These are phyloP conservation scores for Pseudogymnoascus sp. DNA, from an alignment of 2,329 filamentous ascomycete genomes.

Conservation along the genomic window DNA sequence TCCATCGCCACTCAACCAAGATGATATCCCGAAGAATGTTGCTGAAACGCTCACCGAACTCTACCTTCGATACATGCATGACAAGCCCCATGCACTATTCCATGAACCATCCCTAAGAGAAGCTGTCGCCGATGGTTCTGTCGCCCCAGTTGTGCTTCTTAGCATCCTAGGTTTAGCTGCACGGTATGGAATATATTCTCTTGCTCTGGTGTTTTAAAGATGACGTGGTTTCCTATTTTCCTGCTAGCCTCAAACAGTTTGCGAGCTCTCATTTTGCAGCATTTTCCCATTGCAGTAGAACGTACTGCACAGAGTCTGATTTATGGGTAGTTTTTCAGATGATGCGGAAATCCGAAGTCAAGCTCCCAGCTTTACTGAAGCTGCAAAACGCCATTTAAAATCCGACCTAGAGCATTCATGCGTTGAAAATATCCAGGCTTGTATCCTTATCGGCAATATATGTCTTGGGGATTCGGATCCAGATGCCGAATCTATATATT, in stretches of 20 bases:
- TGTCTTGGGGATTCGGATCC: slow-evolving; percentile 23
- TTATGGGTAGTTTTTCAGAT: slow-evolving; percentile 11
- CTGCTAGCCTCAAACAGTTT: not conserved
- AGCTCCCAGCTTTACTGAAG: slow-evolving; percentile 12
- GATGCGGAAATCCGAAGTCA: slow-evolving; percentile 5
- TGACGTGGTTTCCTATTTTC: not conserved
- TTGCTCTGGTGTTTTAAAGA: not conserved
- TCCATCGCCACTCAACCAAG: not conserved
- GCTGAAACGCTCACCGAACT: slow-evolving; percentile 21
- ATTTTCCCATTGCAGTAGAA: too few species aligned
- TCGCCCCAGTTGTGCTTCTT: not conserved
- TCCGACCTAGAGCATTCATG: slow-evolving; percentile 22
- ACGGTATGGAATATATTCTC: not conserved
- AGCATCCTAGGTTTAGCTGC: not conserved
- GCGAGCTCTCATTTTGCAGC: not conserved
- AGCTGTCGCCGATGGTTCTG: slow-evolving; percentile 3
- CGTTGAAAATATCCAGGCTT: slow-evolving; percentile 29
- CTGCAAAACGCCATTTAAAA: slow-evolving; percentile 20
- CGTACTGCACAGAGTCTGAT: not conserved
- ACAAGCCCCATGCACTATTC: slow-evolving; percentile 25
- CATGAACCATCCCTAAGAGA: slow-evolving; percentile 18
- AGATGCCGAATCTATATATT: slow-evolving; percentile 27
- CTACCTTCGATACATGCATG: slow-evolving; percentile 25
- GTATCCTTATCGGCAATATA: slow-evolving; percentile 29
- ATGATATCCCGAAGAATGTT: not conserved